Conservation (phyloP, 768 basidiomycete genomes). For the Termitomyces eurrhizus region DNA sequence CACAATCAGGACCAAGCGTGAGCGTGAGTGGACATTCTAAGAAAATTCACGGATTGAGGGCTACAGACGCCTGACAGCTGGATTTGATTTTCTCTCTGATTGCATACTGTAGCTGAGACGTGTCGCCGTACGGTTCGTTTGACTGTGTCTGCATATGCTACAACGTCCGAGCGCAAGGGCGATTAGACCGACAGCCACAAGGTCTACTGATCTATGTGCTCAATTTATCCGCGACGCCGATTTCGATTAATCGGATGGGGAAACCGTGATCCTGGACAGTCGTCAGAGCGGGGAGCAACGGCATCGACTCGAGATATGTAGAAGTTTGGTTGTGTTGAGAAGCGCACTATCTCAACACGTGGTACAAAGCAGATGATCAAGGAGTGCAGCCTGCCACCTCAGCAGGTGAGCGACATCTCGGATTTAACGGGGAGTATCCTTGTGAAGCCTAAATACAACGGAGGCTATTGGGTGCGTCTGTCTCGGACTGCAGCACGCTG, state of each 20-base stretch:
- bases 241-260: not conserved
- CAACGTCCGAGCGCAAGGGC: not conserved
- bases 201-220: not conserved
- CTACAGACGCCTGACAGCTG: not conserved
- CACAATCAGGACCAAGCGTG: too few species aligned
- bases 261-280: not conserved
- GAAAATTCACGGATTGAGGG: not conserved
- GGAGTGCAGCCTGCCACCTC: not conserved
- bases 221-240: not conserved
- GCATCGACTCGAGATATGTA: not conserved
- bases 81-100: not conserved
- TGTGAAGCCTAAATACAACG: too few species aligned
- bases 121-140: not conserved
- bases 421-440: too few species aligned
- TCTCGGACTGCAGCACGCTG: too few species aligned
- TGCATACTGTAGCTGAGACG: not conserved
- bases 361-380: not conserved
- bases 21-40: not conserved
- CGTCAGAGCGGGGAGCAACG: not conserved
- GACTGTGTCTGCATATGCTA: slow-evolving; percentile 1
- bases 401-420: not conserved
- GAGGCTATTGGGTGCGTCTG: too few species aligned
- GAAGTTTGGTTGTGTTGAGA: not conserved
- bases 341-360: not conserved
- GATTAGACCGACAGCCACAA: not conserved